Percentiles rank a stretch among this genome's conserved stretches.
These are phyloP conservation scores for Neocallimastix lanati DNA, from an alignment of 192 early-diverging fungal species.

Conservation along the genomic window DNA sequence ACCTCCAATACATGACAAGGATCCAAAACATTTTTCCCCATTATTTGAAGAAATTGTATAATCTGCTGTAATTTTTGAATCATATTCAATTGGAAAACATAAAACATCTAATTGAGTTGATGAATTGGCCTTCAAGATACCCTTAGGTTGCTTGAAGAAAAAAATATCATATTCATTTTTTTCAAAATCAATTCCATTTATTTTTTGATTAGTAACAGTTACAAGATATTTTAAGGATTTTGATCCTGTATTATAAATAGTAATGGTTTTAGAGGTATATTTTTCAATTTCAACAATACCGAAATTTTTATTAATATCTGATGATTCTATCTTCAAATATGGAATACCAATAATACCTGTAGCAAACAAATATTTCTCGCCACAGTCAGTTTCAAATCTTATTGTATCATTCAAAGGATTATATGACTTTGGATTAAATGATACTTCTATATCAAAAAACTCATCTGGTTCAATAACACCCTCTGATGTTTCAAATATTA, in stretches of 20 bases:
- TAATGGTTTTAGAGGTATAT: slow-evolving; percentile 14
- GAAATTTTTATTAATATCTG: slow-evolving; percentile 19
- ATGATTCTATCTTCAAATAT: slow-evolving; percentile 23
- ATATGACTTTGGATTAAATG: slow-evolving; percentile 21
- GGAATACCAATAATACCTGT: slow-evolving; percentile 43
- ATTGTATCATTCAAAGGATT: slow-evolving; percentile 18
- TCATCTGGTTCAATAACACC: slow-evolving; percentile 17
- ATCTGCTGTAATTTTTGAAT: slow-evolving; percentile 13
- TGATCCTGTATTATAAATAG: slow-evolving; percentile 26
- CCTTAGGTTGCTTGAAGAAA: slow-evolving; percentile 25
- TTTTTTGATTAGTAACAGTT: slow-evolving; percentile 10
- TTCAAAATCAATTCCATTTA: slow-evolving; percentile 13
- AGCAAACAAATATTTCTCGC: slow-evolving; percentile 22
- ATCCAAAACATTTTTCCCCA: slow-evolving; percentile 30
- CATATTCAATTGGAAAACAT: slow-evolving; percentile 26
- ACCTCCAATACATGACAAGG: slow-evolving; percentile 22
- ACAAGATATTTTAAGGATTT: slow-evolving; percentile 30
- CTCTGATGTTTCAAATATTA: slow-evolving; percentile 3
- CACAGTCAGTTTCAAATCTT: slow-evolving; percentile 33
- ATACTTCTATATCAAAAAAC: slow-evolving; percentile 16
- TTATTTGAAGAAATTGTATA: slow-evolving; percentile 25
- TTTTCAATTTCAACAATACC: slow-evolving; percentile 33
- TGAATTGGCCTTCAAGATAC: slow-evolving; percentile 15
- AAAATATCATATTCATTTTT: slow-evolving; percentile 37
- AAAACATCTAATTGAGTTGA: slow-evolving; percentile 13